Evolutionary conservation across 106 monocot genomes (phyloP).

Genomic region (Apostasia ramifera): DNA sequence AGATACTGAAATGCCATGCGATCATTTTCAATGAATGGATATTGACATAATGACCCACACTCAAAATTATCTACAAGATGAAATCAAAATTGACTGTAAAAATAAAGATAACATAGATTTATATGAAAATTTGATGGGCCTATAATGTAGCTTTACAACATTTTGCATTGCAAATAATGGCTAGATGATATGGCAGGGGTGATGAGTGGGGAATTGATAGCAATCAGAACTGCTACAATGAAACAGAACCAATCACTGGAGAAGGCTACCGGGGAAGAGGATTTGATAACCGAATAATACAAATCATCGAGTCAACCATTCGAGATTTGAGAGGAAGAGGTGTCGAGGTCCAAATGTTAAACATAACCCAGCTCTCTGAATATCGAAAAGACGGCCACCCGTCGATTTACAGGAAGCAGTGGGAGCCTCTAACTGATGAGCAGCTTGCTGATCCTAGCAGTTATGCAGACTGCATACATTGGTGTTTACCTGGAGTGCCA

Average conservation of each 20-base stretch:
- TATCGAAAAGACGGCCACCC: constrained; percentile 79
- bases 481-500: constrained; percentile 91
- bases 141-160: too few species aligned
- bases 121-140: too few species aligned
- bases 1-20: too few species aligned
- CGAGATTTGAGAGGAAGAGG: constrained; percentile 35
- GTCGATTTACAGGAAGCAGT: constrained; percentile 58
- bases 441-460: constrained; percentile 46
- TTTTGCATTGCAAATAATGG: background rate
- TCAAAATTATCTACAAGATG: too few species aligned
- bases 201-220: constrained; percentile 40
- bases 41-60: too few species aligned
- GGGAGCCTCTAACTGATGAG: constrained; percentile 50
- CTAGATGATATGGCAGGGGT: constrained; percentile 23
- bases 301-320: constrained; percentile 27
- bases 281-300: constrained; percentile 41
- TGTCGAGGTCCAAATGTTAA: constrained; percentile 41
- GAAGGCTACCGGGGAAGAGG: constrained; percentile 37
- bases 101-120: too few species aligned
- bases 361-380: constrained; percentile 76
- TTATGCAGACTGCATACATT: constrained; percentile 83
- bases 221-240: constrained; percentile 61
- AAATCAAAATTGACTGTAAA: too few species aligned
- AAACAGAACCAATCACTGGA: constrained; percentile 42
- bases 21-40: too few species aligned